Percentiles rank a stretch among this genome's conserved stretches.
Conservation (phyloP, 306 rosid species). For the Lathyrus sativus region DNA sequence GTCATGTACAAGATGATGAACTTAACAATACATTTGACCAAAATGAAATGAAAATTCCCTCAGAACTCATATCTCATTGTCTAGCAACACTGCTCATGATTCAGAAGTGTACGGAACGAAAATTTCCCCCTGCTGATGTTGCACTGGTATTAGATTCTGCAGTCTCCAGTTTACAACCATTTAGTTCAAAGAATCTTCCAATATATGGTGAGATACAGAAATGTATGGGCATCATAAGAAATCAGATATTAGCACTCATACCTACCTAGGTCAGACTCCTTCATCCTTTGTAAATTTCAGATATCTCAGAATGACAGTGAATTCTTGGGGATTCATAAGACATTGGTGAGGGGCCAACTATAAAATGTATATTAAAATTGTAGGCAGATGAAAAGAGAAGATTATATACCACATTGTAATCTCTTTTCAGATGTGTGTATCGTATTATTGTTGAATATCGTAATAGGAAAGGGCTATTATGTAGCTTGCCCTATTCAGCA, state of each 20-base stretch:
- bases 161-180: constrained; percentile 72
- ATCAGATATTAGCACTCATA: constrained; percentile 83
- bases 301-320: constrained; percentile 7
- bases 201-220: constrained; percentile 80
- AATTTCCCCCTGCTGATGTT: constrained; percentile 86
- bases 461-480: constrained; percentile 22
- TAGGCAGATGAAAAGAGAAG: constrained; percentile 36
- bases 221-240: constrained; percentile 94
- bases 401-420: constrained; percentile 16
- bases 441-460: constrained; percentile 13
- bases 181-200: constrained; percentile 70
- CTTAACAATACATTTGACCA: constrained; percentile 50
- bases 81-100: constrained; percentile 81
- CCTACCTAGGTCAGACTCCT: constrained; percentile 59
- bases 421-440: constrained; percentile 43
- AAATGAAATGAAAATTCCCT: constrained; percentile 68
- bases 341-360: constrained; percentile 7
- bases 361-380: constrained; percentile 25
- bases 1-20: constrained; percentile 52
- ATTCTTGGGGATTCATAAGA: constrained; percentile 31
- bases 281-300: constrained; percentile 32
- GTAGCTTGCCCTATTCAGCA: constrained; percentile 29
- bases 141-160: constrained; percentile 88
- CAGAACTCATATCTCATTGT: constrained; percentile 82
- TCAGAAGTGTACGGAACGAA: constrained; percentile 96